Evolutionary conservation across 2,329 filamentous ascomycete genomes (phyloP).

Genomic region (Colletotrichum magnum): DNA sequence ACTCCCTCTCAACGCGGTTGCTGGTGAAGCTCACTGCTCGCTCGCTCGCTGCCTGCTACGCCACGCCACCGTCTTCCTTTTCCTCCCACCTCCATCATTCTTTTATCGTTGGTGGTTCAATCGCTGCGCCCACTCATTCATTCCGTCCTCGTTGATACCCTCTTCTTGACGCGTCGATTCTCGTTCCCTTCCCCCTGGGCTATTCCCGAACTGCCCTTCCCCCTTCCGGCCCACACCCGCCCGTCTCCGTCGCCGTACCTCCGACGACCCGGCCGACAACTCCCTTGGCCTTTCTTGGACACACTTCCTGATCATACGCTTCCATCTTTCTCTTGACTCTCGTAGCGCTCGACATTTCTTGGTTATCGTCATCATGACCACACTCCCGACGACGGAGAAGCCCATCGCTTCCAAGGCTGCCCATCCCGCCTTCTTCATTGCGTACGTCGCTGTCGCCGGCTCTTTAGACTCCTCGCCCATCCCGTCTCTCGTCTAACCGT

Average conservation of each 20-base stretch:
- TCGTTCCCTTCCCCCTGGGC: neutral
- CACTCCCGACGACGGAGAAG: conserved; percentile 44
- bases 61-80: neutral
- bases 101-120: neutral
- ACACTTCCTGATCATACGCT: neutral
- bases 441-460: conserved; percentile 44
- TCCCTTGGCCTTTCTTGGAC: conserved; percentile 32
- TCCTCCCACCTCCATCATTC: conserved; percentile 6
- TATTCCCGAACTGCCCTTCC: neutral
- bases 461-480: neutral
- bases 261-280: conserved; percentile 28
- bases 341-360: neutral
- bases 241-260: conserved; percentile 38
- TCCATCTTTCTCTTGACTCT: neutral
- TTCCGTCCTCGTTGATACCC: neutral
- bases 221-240: conserved; percentile 26
- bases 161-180: conserved; percentile 17
- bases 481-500: conserved; percentile 15
- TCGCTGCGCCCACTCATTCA: conserved; percentile 7
- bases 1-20: conserved; percentile 19
- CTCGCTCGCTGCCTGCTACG: too few species aligned
- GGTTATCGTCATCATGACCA: conserved; percentile 27
- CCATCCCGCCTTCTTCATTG: conserved; percentile 50
- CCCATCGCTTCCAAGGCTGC: conserved; percentile 36
- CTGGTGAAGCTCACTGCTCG: conserved; percentile 9